Evolutionary conservation across 1,284 basidiomycete species (phyloP), one percentile per base, ranked within the genome.

Genomic region (Rhodotorula sp.): DNA sequence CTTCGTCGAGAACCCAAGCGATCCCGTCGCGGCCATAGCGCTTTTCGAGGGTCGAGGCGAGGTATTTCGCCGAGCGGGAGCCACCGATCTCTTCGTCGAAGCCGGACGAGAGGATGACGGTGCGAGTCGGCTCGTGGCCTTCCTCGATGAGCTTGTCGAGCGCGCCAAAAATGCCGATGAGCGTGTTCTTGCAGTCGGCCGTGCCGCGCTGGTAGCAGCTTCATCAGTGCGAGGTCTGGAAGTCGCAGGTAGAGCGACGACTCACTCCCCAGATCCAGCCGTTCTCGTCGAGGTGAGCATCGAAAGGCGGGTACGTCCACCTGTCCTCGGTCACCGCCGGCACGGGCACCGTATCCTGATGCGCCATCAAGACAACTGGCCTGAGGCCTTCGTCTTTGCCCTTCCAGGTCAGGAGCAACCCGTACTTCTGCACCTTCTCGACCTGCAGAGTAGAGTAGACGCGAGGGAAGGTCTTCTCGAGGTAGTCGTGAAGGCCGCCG

Each of bases 31-130:
- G 78, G 44, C 88, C 89, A 76, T 88, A 89, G 22, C 81, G 82
- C 15, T 81, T 78, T 63, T 85, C 79, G 52, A 90, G 80, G 66
- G 82, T 82, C 53, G 81, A 70, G 27, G 82, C 82, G 56, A 90
- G 80, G 48, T 81, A 69, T 10, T 78, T 78, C 5, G 88, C 88
- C n/a, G 88, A 88, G 84, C 86, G 78, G n/a, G 56, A 55, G 4
- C 87, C 87, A 34, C 83, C 82, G 4, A 82, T 78, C 79, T 90
- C 89, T 75, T 90, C 89, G 75, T 90, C 89, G 67, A 86, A 86
- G n/a, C 89, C 89, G 61, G 86, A 87, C 2, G 86, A 84, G 32
- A 89, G 81, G 30, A 90, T 81, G 52, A 90, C 80, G 0, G 83
- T 82, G 7, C 77, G 44, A 29, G 51, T 76, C 9, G 84, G 84